Percentiles rank a stretch among this genome's conserved stretches.
Conservation (phyloP, 495 filamentous ascomycete species). For the Darksidea phi region DNA sequence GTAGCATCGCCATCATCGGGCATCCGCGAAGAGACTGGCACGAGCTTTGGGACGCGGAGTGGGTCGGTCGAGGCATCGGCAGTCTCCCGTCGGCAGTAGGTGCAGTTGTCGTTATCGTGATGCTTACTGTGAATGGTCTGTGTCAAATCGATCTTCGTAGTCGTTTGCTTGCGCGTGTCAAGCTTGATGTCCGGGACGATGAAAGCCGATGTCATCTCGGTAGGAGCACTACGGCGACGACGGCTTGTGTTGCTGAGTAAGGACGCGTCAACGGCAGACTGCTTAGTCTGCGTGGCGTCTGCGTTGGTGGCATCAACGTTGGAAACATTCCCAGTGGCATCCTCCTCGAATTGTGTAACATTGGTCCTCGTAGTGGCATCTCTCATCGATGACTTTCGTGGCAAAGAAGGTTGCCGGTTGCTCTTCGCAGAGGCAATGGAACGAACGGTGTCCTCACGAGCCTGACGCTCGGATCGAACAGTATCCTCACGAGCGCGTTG, state of each 20-base stretch:
- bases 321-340: slow-evolving; percentile 31
- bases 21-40: slow-evolving; percentile 70
- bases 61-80: slow-evolving; percentile 51
- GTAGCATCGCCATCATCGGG: slow-evolving; percentile 69
- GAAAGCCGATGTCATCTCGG: slow-evolving; percentile 79
- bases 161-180: slow-evolving; percentile 16
- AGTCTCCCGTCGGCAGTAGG: slow-evolving; percentile 64
- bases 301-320: slow-evolving; percentile 6
- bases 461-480: slow-evolving; percentile 18
- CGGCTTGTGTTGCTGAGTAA: slow-evolving; percentile 41
- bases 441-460: slow-evolving; percentile 29
- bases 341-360: slow-evolving; percentile 29
- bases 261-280: slow-evolving; percentile 28
- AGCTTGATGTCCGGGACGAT: slow-evolving; percentile 67
- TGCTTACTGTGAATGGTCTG: slow-evolving; percentile 33
- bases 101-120: slow-evolving; percentile 71
- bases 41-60: slow-evolving; percentile 62
- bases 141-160: slow-evolving; percentile 4
- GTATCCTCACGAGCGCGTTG: slow-evolving; percentile 26
- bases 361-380: slow-evolving; percentile 32
- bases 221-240: slow-evolving; percentile 35
- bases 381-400: slow-evolving; percentile 42
- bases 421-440: slow-evolving; percentile 21
- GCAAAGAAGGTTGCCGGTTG: slow-evolving; percentile 24
- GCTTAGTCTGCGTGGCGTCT: slow-evolving; percentile 27